Conservation (phyloP, 306 rosid species). For the Rosa lucieae region DNA sequence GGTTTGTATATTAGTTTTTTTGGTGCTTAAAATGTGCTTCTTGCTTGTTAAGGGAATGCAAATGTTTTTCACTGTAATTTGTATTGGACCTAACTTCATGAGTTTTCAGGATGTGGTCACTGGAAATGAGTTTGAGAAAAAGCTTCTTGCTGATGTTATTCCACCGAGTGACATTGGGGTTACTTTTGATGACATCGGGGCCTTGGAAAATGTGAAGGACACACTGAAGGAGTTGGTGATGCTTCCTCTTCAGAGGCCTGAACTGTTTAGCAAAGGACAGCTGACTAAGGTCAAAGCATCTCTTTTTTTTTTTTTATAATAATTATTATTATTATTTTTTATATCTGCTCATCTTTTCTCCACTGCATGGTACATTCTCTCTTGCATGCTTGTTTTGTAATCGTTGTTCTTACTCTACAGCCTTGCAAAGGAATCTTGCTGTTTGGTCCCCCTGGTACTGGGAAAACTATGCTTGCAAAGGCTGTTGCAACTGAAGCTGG, state of each 20-base stretch:
- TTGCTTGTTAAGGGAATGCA: not conserved
- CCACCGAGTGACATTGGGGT: slow-evolving; percentile 92
- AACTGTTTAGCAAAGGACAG: slow-evolving; percentile 87
- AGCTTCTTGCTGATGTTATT: slow-evolving; percentile 86
- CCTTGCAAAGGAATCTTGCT: slow-evolving; percentile 98
- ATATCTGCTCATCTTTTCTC: not conserved
- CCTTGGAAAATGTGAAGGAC: slow-evolving; percentile 93
- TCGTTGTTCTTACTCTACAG: slow-evolving; percentile 37
- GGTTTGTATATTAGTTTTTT: slow-evolving; percentile 39
- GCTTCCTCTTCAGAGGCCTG: slow-evolving; percentile 98
- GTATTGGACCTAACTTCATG: not conserved
- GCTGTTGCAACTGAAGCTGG: slow-evolving; percentile 99
- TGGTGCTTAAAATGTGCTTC: not conserved
- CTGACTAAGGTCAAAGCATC: slow-evolving; percentile 61
- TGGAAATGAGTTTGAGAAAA: slow-evolving; percentile 92
- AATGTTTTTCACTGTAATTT: not conserved
- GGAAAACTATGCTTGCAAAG: slow-evolving; percentile 98
- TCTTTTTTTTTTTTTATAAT: not conserved
- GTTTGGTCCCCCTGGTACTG: slow-evolving; percentile 98
- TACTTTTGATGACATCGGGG: slow-evolving; percentile 94
- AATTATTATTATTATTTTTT: no score
- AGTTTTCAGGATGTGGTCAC: slow-evolving; percentile 82
- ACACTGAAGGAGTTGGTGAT: slow-evolving; percentile 94
- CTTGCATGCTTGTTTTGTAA: slow-evolving; percentile 15
- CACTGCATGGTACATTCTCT: not conserved